phyloP scores from a whole-genome alignment of 2,329 filamentous ascomycete genomes.

The Xylaria sp. region DNA sequence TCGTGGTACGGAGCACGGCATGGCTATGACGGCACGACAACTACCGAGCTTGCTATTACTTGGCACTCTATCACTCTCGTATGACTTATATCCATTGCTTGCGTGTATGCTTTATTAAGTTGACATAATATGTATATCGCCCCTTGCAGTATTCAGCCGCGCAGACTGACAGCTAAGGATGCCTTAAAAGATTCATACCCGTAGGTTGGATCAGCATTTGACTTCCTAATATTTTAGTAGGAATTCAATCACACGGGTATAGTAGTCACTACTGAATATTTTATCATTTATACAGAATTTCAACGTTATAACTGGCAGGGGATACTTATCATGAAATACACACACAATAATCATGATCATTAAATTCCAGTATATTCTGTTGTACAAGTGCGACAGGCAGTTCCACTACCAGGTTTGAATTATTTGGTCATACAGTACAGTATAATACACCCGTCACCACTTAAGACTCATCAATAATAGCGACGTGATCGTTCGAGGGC shows the following conservation, averaged over 20 bases:
- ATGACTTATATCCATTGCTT: background rate
- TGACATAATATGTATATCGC: background rate
- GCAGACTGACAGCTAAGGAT: background rate
- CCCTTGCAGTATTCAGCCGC: background rate
- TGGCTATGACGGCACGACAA: constrained; percentile 16
- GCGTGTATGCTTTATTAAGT: background rate
- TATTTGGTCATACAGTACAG: constrained; percentile 6
- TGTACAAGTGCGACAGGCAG: background rate
- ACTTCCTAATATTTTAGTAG: too few species aligned
- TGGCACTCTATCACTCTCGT: background rate
- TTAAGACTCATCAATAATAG: background rate
- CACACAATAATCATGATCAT: background rate
- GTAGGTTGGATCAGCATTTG: background rate
- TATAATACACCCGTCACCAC: constrained; percentile 5
- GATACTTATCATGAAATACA: background rate
- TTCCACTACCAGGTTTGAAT: too few species aligned
- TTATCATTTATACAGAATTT: background rate
- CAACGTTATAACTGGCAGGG: background rate
- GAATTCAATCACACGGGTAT: too few species aligned
- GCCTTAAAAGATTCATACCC: too few species aligned
- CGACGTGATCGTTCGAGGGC: background rate
- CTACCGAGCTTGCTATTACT: constrained; percentile 14
- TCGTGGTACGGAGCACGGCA: constrained; percentile 30
- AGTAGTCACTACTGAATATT: too few species aligned
- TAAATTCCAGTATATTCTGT: background rate